Evolutionary conservation across 192 early-diverging fungal genomes (phyloP).

Genomic region (Jimgerdemannia lactiflua): DNA sequence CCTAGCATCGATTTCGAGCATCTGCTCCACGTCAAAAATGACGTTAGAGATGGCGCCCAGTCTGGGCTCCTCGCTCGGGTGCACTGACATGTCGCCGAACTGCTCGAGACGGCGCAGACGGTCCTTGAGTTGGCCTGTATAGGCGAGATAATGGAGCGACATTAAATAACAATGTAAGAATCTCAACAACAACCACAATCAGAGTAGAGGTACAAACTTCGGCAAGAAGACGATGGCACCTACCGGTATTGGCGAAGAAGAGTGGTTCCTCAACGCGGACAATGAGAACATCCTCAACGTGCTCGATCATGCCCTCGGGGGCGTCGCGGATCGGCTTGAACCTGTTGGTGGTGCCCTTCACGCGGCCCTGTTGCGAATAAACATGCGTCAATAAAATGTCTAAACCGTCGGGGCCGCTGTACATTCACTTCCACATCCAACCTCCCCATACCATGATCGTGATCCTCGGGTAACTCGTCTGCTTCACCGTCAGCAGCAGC

Average conservation of each 20-base stretch:
- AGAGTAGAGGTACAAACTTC: too few species aligned
- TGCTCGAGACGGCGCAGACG: slow-evolving; percentile 89
- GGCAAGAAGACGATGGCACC: not conserved
- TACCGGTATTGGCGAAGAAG: slow-evolving; percentile 92
- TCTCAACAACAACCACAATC: too few species aligned
- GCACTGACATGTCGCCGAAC: slow-evolving; percentile 92
- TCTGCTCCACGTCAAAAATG: slow-evolving; percentile 90
- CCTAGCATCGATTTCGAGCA: slow-evolving; percentile 93
- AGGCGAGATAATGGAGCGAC: not conserved
- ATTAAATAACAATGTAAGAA: not conserved
- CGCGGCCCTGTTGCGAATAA: slow-evolving; percentile 37
- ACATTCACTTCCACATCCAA: slow-evolving; percentile 5
- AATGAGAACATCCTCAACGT: slow-evolving; percentile 82
- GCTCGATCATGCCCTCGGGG: slow-evolving; percentile 57
- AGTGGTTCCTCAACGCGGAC: slow-evolving; percentile 91
- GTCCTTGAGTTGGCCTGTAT: slow-evolving; percentile 87
- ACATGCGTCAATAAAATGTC: not conserved
- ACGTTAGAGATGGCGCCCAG: slow-evolving; percentile 71
- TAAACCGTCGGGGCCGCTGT: not conserved
- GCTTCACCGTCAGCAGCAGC: slow-evolving; percentile 88
- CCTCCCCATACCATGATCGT: slow-evolving; percentile 58
- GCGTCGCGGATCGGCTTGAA: slow-evolving; percentile 69
- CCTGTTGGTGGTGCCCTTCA: slow-evolving; percentile 55
- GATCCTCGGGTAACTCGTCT: slow-evolving; percentile 84
- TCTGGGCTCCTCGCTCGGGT: slow-evolving; percentile 90